Evolutionary conservation across 148 eudicot genomes (phyloP), one percentile per base, ranked within the genome.

Genomic region (Euryodendron excelsum): DNA sequence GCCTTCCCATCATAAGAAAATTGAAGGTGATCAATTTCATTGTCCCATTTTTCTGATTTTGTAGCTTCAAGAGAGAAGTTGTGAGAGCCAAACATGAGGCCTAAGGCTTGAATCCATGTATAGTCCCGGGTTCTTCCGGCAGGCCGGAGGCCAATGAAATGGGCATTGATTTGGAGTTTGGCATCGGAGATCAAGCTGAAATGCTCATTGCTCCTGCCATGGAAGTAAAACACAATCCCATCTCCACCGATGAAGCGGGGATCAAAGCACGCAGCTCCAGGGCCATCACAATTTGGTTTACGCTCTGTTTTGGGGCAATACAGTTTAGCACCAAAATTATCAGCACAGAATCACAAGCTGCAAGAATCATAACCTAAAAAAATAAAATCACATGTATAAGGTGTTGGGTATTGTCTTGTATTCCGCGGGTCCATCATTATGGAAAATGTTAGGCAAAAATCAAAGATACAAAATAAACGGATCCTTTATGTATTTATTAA

Each of bases 51-150:
- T 78, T 59, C 13, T 0, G 81, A 48, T 74, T 59, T 82, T 27
- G 71, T 78, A 3, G 85, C 85, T 74, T 82, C 76, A 2, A 82
- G 58, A 13, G 85, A 73, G 75, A 82, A 78, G 31, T 65, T 82
- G 41, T 82, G 85, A 25, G 81, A 27, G 21, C 48, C 81, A 1
- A 60, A 71, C 81, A 78, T 59, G 48, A 78, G 76, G 15, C 81
- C 81, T 70, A 78, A 45, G 2, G 81, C 53, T 37, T 78, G 75
- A 28, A 78, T 78, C 81, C 81, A 78, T 34, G 81, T 78, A 68
- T 71, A 56, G 60, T 78, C 81, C 0, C 81, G 31, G 18, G 69
- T 17, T 60, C 81, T 59, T 10, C 81, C 81, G 0, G 3, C n/a
- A 8, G 76, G 81, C 1, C 76, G 59, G 44, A 60, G 73, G 58